Base-by-base conservation (phyloP, 75 land plant genomes). In the Pinus taeda region DNA sequence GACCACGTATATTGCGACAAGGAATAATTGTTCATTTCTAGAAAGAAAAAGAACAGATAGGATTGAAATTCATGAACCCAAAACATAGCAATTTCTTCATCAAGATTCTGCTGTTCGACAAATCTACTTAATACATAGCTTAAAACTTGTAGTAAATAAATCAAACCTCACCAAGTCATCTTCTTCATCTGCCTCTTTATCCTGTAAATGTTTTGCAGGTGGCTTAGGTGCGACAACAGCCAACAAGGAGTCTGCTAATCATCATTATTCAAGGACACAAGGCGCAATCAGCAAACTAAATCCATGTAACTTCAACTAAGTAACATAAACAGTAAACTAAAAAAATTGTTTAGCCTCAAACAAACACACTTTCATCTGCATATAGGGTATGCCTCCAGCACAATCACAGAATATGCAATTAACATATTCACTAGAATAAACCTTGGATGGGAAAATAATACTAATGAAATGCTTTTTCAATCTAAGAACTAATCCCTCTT, bases 171-270 rank as follows among this genome's bases (percentile, higher is more conserved):
- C 89, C 85, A 87, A 69, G 74, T 94, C 90, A 66, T 93, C 93
- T 76, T 91, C 97, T 15, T 90, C 87, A 58, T 88, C 92, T 76
- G 82, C 90, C 65, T 77, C 67, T 45, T 78, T 81, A 69, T 76
- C 84, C 6, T 81, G 84, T 37, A 90, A 18, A 78, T 84, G 88
- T 71, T 79, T 83, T 30, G 87, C 81, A 24, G 97, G 97, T 37
- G 92, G 90, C 73, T 89, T 94, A 20, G 99, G 99, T 74, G 87
- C 88, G 21, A 90, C 89, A 73, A 93, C 85, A 57, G 84, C 93
- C 45, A 90, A 81, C 59, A 97, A 45, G 3, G 83, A 83, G 67
- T 97, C 99, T 96, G 86, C 55, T 58, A 64, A 71, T 67, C 71
- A 74, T 67, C 49, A 67, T 37, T 45, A 39, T 8, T n/a, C 71